Evolutionary conservation across 345 rosid species (phyloP).

Genomic region (Hibiscus mutabilis): DNA sequence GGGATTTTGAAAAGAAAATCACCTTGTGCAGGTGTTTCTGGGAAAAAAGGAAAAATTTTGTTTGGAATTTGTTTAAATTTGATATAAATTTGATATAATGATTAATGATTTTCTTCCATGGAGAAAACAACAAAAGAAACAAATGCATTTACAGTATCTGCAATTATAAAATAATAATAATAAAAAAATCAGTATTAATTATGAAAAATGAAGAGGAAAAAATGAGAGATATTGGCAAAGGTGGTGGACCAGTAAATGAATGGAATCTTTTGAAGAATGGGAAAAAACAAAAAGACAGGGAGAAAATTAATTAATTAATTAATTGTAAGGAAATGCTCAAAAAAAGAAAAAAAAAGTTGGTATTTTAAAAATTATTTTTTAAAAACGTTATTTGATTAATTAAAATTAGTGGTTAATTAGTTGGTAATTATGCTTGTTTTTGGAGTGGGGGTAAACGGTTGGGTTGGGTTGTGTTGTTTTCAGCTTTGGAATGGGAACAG

Average conservation of each 20-base stretch:
- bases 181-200: not conserved
- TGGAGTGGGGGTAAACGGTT: not conserved
- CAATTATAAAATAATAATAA: not conserved
- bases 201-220: not conserved
- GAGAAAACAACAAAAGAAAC: conserved; percentile 8
- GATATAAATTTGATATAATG: not conserved
- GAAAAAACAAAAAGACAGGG: not conserved
- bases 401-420: conserved; percentile 3
- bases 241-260: conserved; percentile 8
- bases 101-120: not conserved
- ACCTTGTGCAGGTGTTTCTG: not conserved
- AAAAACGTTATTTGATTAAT: not conserved
- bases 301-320: not conserved
- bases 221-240: not conserved
- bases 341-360: conserved; percentile 4
- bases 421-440: conserved; percentile 17
- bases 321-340: not conserved
- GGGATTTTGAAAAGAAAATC: too few relatives aligned
- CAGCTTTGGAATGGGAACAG: not conserved
- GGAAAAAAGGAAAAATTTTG: not conserved
- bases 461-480: not conserved
- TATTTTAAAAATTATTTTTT: not conserved
- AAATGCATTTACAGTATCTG: not conserved
- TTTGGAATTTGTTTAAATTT: not conserved
- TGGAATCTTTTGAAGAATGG: conserved; percentile 12